Evolutionary conservation across 1,139 yeast genomes (phyloP), one percentile per base, ranked within the genome.

Genomic region (Suhomyces terraborum): DNA sequence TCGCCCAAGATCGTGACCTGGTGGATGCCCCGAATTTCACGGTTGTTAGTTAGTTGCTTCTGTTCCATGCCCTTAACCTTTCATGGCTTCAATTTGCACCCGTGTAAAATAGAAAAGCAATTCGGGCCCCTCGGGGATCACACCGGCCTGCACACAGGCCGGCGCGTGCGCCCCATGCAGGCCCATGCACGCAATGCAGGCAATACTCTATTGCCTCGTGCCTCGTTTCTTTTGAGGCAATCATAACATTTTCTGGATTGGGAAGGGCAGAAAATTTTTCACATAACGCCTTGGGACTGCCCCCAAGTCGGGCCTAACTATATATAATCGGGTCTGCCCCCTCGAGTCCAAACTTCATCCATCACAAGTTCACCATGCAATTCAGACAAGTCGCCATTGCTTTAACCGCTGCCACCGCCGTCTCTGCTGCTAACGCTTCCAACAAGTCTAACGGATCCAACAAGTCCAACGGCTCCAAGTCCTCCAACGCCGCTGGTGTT

Each of bases 321-420:
- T 43, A 43, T 41, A 43, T 41, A 41, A 35, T 32, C n/a, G 32
- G 32, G 24, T 17, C 32, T 12, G 10, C 32, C 13, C 36, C 13
- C 33, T n/a, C 37, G 28, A n/a, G 8, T 44, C 42, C 41, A 29
- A 31, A 20, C n/a, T 25, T 22, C 32, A 31, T 30, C 38, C 36
- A 41, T 34, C 36, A 41, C 35, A 38, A 38, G 38, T 36, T 41
- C 49, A 61, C 46, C 62, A 73, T 73, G 78, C 77, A 73, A 69
- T 69, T 71, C 72, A 60, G 62, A 58, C 59, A 70, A 51, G 62
- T 71, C 58, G 59, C 71, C 55, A 54, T 70, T 60, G 73, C 76
- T 56, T 63, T 71, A 54, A 62, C 76, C 52, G 74, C 75, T 47
- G 67, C 58, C 53, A 55, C 75, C 47, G 72, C 69, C 51, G 77